Percentiles rank a stretch among this genome's conserved stretches.
phyloP scores from a whole-genome alignment of 352 stramenopile genomes.

The Globisporangium emineosum region DNA sequence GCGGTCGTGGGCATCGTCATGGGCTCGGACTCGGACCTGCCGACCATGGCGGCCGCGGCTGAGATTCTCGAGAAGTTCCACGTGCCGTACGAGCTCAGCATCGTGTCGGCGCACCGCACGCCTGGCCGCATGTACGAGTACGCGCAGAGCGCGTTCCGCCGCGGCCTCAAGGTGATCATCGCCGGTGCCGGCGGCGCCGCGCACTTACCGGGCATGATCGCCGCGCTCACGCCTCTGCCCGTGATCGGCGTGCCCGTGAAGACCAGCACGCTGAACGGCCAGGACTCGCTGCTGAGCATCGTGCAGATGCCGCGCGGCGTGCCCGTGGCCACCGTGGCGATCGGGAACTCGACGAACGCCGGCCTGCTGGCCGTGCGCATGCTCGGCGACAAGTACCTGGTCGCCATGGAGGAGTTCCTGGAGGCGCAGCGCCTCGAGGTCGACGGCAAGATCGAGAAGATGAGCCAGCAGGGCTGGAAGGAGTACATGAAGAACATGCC shows the following conservation, averaged over 20 bases:
- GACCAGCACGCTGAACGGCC: constrained; percentile 95
- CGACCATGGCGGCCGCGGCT: constrained; percentile 94
- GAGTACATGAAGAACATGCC: constrained; percentile 85
- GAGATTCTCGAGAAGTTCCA: constrained; percentile 95
- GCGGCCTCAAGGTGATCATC: constrained; percentile 93
- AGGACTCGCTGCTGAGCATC: constrained; percentile 98
- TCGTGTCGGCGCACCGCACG: constrained; percentile 98
- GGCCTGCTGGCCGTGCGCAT: constrained; percentile 97
- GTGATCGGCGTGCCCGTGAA: constrained; percentile 98
- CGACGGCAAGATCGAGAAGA: constrained; percentile 88
- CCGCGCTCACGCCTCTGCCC: constrained; percentile 77
- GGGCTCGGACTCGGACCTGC: constrained; percentile 95
- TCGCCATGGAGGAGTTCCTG: constrained; percentile 93
- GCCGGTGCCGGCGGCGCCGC: constrained; percentile 96
- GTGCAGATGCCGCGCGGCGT: constrained; percentile 99
- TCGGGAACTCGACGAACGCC: constrained; percentile 97
- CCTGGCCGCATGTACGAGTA: constrained; percentile 96
- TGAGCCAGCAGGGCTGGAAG: constrained; percentile 89
- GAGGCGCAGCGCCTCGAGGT: constrained; percentile 91
- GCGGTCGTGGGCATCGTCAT: constrained; percentile 88
- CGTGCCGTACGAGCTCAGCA: constrained; percentile 96
- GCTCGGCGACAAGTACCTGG: constrained; percentile 79
- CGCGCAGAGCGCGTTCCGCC: constrained; percentile 82
- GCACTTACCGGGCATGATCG: constrained; percentile 96
- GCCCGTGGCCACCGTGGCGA: constrained; percentile 97